These are phyloP conservation scores for Madurella mycetomatis DNA, from an alignment of 2,329 filamentous ascomycete genomes.

Conservation along the genomic window DNA sequence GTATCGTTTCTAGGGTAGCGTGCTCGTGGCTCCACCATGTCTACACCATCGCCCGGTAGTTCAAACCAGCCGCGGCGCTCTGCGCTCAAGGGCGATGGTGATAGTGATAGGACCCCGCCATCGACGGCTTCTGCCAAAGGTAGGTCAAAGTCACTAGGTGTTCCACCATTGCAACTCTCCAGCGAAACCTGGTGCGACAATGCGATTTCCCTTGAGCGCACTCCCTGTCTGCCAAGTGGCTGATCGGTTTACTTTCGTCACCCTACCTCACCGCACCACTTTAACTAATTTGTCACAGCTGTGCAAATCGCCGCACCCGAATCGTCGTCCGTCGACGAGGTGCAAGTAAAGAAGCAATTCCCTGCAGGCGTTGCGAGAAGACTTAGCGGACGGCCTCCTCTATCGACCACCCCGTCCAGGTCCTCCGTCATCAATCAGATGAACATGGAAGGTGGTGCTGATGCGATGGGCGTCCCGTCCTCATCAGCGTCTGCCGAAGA, in stretches of 20 bases:
- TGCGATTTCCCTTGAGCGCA: too few relatives aligned
- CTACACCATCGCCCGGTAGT: constrained; percentile 17
- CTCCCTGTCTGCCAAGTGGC: not conserved
- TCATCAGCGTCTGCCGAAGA: constrained; percentile 29
- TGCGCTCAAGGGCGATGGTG: constrained; percentile 39
- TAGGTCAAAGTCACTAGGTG: constrained; percentile 28
- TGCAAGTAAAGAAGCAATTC: constrained; percentile 40
- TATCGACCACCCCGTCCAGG: constrained; percentile 39
- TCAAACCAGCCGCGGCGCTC: constrained; percentile 26
- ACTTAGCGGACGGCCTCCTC: constrained; percentile 40
- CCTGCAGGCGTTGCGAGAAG: constrained; percentile 41
- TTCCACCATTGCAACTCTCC: too few relatives aligned
- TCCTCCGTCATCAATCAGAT: constrained; percentile 40
- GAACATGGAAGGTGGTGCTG: constrained; percentile 32
- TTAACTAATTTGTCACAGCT: constrained; percentile 32
- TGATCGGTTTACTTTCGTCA: not conserved
- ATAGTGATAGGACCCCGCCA: constrained; percentile 36
- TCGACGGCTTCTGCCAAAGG: constrained; percentile 41
- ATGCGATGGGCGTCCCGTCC: constrained; percentile 25
- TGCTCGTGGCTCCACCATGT: constrained; percentile 14
- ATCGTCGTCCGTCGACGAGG: constrained; percentile 34
- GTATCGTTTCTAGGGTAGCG: not conserved
- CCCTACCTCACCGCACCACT: not conserved
- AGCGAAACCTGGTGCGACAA: too few relatives aligned
- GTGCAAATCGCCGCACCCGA: constrained; percentile 57